Evolutionary conservation across 257 asterid genomes (phyloP).

Genomic region (Solanum dulcamara): DNA sequence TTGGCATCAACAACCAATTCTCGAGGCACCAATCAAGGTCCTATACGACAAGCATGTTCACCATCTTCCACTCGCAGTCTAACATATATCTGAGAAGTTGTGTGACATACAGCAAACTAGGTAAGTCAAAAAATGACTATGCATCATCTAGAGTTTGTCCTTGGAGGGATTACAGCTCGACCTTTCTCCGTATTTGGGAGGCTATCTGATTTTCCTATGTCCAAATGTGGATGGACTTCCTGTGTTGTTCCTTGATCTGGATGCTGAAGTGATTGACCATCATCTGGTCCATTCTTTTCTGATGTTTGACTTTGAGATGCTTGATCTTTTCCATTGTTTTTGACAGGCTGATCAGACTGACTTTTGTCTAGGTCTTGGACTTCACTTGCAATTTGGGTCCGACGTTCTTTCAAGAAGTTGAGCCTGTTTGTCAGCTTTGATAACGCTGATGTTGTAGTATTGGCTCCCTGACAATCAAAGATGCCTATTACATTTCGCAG

Average conservation of each 20-base stretch:
- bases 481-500: background rate
- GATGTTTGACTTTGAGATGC: conserved; percentile 30
- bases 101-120: background rate
- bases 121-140: background rate
- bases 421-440: conserved; percentile 84
- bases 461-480: conserved; percentile 46
- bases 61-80: background rate
- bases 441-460: conserved; percentile 62
- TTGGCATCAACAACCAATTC: background rate
- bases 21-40: background rate
- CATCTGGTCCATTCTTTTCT: conserved; percentile 11
- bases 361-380: conserved; percentile 49
- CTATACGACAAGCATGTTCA: background rate
- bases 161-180: conserved; percentile 31
- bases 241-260: conserved; percentile 25
- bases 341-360: conserved; percentile 19
- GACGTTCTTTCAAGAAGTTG: conserved; percentile 86
- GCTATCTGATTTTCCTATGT: conserved; percentile 57
- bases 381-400: conserved; percentile 62
- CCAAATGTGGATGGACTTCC: conserved; percentile 33
- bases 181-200: conserved; percentile 38
- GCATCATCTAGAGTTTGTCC: conserved; percentile 57
- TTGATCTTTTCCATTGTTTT: conserved; percentile 21
- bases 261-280: conserved; percentile 8
- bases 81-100: background rate